Evolutionary conservation across 2,329 filamentous ascomycete species (phyloP), one percentile per base, ranked within the genome.

Genomic region (Chrysosporium keratinophilum): DNA sequence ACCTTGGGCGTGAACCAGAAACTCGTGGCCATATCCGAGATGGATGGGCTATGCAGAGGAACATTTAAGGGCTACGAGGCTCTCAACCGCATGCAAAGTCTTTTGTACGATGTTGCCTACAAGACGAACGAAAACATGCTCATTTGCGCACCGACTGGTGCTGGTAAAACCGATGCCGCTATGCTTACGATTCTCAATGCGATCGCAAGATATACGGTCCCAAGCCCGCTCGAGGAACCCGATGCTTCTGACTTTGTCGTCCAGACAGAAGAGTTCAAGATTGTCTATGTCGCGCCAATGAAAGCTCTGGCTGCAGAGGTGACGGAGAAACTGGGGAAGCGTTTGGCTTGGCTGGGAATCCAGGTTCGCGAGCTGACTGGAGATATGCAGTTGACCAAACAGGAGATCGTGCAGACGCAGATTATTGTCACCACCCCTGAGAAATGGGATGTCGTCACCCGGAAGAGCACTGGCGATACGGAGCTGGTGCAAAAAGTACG

Each of bases 201-300:
- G 0, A 83, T 98, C 54, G 83, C 87, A 1, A 90, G 95, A 67
- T 91, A 97, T 63, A 80, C 87, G 20, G 76, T 78, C 0, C 91
- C 93, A 0, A 89, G 82, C 60, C 91, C 90, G 0, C 76, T 85
- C 9, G 87, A 95, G 54, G 76, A 88, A 40, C 81, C 81, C 0
- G 74, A 82, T 52, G 82, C 85, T 0, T 83, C 78, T 0, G 86
- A 95, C 39, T 96, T 96, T 65, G 80, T 79, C 1, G 87, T 95
- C n/a, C 78, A 85, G 55, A 74, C 82, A 0, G 86, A 95, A 50
- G 88, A 95, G 62, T 96, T 97, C 78, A 97, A 98, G 71, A 91
- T 98, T 62, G 89, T 98, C 54, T 98, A 98, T 62, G 93, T 98
- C 40, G 93, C 94, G 1, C 94, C 93, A 0, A 98, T 98, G 94